Conservation (phyloP, 306 rosid species). For the Malus sieversii region DNA sequence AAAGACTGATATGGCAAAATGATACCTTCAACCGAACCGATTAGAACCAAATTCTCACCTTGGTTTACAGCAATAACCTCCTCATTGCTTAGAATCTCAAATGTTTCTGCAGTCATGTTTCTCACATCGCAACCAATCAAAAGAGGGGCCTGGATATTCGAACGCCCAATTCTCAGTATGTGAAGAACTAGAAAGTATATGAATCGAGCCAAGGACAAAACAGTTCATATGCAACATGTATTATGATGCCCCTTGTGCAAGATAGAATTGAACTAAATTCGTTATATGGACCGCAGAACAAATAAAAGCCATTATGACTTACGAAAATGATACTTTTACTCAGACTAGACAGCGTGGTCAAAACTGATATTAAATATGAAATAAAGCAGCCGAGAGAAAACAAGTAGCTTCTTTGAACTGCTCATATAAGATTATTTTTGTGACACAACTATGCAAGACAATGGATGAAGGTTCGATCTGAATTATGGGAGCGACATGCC, state of each 20-base stretch:
- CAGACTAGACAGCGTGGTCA: neutral
- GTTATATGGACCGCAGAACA: neutral
- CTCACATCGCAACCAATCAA: conserved; percentile 81
- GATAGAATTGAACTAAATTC: conserved; percentile 9
- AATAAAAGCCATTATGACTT: neutral
- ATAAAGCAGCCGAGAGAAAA: neutral
- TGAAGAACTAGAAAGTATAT: neutral
- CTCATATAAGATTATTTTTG: neutral
- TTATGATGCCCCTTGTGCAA: neutral
- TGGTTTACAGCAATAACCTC: conserved; percentile 89
- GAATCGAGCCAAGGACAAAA: neutral
- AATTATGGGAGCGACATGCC: neutral
- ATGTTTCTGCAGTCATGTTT: conserved; percentile 67
- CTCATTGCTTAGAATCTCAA: conserved; percentile 54
- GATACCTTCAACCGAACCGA: neutral
- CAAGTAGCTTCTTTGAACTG: neutral
- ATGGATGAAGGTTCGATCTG: neutral
- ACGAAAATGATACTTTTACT: neutral
- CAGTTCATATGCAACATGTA: neutral
- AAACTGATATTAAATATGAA: neutral
- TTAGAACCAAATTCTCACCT: conserved; percentile 36
- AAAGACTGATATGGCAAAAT: conserved; percentile 3
- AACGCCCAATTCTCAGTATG: conserved; percentile 15
- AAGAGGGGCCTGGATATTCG: conserved; percentile 79
- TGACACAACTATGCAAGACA: neutral